Evolutionary conservation across 441 rosid species (phyloP).

Genomic region (Daphne laureola): DNA sequence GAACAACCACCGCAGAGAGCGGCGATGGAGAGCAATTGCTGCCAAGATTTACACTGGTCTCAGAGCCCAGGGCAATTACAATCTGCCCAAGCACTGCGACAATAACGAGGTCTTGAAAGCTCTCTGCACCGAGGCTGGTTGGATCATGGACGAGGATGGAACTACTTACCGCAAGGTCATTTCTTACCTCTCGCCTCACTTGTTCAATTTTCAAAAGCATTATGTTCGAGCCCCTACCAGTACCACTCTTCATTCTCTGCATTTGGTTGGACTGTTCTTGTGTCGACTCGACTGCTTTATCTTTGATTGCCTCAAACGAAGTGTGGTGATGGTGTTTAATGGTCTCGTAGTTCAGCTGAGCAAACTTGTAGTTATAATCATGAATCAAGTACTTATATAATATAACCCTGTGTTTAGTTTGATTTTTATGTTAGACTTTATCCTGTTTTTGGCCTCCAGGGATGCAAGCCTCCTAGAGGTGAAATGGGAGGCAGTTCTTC

Average conservation of each 20-base stretch:
- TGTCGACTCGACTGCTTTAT: no score
- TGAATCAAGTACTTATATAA: no score
- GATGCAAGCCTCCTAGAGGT: slow-evolving; percentile 48
- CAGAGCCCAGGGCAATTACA: slow-evolving; percentile 62
- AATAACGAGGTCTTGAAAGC: slow-evolving; percentile 78
- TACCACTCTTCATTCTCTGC: no score
- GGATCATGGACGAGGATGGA: slow-evolving; percentile 77
- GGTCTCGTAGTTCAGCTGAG: not conserved
- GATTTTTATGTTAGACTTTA: not conserved
- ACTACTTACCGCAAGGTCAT: slow-evolving; percentile 65
- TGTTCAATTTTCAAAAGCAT: not conserved
- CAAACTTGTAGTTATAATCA: no score
- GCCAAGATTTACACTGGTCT: slow-evolving; percentile 73
- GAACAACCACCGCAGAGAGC: slow-evolving; percentile 66
- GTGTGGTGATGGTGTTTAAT: no score
- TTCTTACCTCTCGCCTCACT: no score
- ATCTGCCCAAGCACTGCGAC: slow-evolving; percentile 72
- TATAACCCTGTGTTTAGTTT: not conserved
- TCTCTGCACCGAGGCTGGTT: slow-evolving; percentile 67
- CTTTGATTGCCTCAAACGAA: no score
- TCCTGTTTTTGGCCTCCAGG: slow-evolving; percentile 39
- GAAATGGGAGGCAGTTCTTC: slow-evolving; percentile 48
- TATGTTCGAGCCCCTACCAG: no score
- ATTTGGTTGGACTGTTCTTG: no score
- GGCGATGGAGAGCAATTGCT: slow-evolving; percentile 69